Evolutionary conservation across 1,139 yeast species (phyloP).

Genomic region (Suhomyces bokatorum): DNA sequence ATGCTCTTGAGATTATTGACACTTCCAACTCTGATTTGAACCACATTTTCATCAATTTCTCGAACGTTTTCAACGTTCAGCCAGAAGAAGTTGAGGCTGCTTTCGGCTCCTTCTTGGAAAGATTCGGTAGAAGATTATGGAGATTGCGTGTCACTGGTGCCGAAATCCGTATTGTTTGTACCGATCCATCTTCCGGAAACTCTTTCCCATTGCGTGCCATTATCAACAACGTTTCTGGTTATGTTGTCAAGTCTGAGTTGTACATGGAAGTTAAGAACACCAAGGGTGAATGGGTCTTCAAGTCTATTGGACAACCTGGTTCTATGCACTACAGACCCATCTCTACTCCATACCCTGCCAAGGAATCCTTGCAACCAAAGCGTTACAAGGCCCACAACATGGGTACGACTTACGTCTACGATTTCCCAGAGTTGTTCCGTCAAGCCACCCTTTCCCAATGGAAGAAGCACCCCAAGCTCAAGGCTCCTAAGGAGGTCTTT

Average conservation of each 20-base stretch:
- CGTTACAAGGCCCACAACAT: conserved; percentile 97
- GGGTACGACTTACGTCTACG: conserved; percentile 98
- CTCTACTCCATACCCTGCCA: conserved; percentile 94
- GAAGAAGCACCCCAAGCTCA: conserved; percentile 62
- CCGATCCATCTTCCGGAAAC: conserved; percentile 81
- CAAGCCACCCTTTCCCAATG: conserved; percentile 87
- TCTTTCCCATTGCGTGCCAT: conserved; percentile 96
- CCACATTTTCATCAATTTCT: conserved; percentile 93
- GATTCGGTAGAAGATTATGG: conserved; percentile 97
- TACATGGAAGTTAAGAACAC: conserved; percentile 91
- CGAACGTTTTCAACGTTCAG: conserved; percentile 89
- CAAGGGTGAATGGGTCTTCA: conserved; percentile 95
- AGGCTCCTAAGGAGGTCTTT: conserved; percentile 78
- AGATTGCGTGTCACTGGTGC: conserved; percentile 96
- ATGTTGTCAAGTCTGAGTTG: conserved; percentile 92
- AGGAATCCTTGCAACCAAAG: conserved; percentile 97
- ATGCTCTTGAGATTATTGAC: conserved; percentile 90
- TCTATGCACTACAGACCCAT: conserved; percentile 96
- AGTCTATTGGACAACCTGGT: conserved; percentile 91
- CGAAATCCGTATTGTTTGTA: conserved; percentile 92
- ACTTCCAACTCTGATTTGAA: conserved; percentile 94
- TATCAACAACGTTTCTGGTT: conserved; percentile 94
- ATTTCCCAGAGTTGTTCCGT: conserved; percentile 97
- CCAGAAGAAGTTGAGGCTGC: conserved; percentile 98
- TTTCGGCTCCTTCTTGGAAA: conserved; percentile 94